phyloP scores from a whole-genome alignment of 331 rosid genomes.

The Erythrophleum ivorense region DNA sequence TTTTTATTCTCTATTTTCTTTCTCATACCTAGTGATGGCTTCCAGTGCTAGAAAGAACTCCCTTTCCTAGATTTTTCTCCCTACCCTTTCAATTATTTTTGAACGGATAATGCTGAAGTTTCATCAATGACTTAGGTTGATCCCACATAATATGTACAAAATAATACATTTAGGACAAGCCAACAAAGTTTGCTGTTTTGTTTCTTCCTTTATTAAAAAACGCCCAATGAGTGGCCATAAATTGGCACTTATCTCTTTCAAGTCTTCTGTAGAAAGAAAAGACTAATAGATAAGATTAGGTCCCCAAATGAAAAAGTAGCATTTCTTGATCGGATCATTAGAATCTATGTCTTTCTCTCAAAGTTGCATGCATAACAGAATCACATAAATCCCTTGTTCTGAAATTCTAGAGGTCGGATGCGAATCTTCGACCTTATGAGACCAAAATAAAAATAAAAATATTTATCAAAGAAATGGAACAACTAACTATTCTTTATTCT shows the following conservation, averaged over 20 bases:
- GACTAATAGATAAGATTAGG: slow-evolving; percentile 31
- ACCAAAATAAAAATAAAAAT: not conserved
- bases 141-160: not conserved
- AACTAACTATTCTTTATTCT: slow-evolving; percentile 24
- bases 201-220: not conserved
- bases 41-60: not conserved
- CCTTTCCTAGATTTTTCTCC: not conserved
- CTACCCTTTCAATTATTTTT: not conserved
- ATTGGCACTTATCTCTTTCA: not conserved
- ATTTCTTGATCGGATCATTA: slow-evolving; percentile 20
- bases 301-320: slow-evolving; percentile 13
- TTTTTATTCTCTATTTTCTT: no score
- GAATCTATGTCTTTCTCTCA: slow-evolving; percentile 14
- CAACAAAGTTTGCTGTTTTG: not conserved
- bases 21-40: no score
- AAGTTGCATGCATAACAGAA: not conserved
- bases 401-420: slow-evolving; percentile 9
- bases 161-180: not conserved
- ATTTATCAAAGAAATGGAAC: not conserved
- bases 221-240: slow-evolving; percentile 4
- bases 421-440: slow-evolving; percentile 6
- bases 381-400: slow-evolving; percentile 27
- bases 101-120: not conserved
- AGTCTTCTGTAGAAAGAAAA: not conserved
- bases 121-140: not conserved